phyloP scores from a whole-genome alignment of 305 asterid species.

The Fraxinus velutina region DNA sequence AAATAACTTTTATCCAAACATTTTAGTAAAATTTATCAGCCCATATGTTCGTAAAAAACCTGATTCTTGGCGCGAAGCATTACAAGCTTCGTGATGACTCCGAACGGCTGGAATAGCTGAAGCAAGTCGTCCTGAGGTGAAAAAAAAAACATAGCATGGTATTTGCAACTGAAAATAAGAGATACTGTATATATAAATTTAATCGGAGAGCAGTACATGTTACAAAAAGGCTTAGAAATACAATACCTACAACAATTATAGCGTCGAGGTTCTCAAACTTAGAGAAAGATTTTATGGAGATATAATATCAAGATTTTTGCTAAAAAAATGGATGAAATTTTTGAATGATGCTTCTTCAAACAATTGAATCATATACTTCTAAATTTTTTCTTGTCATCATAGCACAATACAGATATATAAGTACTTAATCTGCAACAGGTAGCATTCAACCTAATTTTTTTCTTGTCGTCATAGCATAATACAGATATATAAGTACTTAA shows the following conservation, averaged over 20 bases:
- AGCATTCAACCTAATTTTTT: background rate
- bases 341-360: background rate
- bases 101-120: slow-evolving; percentile 96
- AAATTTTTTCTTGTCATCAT: background rate
- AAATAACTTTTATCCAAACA: slow-evolving; percentile 4
- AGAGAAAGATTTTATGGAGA: background rate
- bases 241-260: background rate
- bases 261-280: background rate
- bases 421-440: background rate
- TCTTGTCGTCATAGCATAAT: no score
- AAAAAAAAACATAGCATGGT: slow-evolving; percentile 6
- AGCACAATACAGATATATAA: background rate
- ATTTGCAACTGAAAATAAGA: slow-evolving; percentile 13
- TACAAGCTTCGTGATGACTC: slow-evolving; percentile 83
- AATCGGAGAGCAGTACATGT: background rate
- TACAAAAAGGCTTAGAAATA: background rate
- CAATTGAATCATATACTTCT: background rate
- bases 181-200: background rate
- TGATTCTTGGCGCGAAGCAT: slow-evolving; percentile 98
- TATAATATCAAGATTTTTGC: background rate
- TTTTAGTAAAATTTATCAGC: slow-evolving; percentile 10
- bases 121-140: slow-evolving; percentile 76
- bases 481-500: no score
- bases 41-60: slow-evolving; percentile 41
- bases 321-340: background rate